A percentile compares a stretch with the other conserved stretches of the same genome.
These are phyloP conservation scores for Yamagishiella unicocca DNA, from an alignment of 139 green algal genomes.

Conservation along the genomic window DNA sequence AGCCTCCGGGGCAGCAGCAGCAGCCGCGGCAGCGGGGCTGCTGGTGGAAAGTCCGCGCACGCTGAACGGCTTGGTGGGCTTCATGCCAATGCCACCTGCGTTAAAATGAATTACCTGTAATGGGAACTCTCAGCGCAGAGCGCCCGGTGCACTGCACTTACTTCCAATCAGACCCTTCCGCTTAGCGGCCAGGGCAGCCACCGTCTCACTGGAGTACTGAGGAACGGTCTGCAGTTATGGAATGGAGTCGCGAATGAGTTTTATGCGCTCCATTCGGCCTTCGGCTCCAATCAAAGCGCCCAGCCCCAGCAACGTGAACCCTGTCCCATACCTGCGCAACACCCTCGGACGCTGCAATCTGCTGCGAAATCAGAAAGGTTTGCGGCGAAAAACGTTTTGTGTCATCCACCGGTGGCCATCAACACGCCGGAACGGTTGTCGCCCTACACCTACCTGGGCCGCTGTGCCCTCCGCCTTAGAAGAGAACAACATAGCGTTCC, in stretches of 20 bases:
- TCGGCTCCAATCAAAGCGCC: not conserved
- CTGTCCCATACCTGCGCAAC: conserved; percentile 17
- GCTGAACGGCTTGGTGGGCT: conserved; percentile 15
- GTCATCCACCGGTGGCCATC: too few species aligned
- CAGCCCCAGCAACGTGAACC: not conserved
- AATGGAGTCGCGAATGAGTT: too few species aligned
- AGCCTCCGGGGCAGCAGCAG: conserved; percentile 17
- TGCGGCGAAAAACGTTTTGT: not conserved
- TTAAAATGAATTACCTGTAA: not conserved
- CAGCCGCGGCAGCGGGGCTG: not conserved
- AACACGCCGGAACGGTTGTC: conserved; percentile 29
- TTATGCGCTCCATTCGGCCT: not conserved
- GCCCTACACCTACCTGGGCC: conserved; percentile 1
- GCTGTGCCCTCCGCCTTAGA: conserved; percentile 38
- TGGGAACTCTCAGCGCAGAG: too few species aligned
- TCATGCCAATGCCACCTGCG: conserved; percentile 39
- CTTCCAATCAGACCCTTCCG: conserved; percentile 51
- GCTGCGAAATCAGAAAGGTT: not conserved
- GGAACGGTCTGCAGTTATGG: conserved; percentile 18
- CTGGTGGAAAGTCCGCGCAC: conserved; percentile 38
- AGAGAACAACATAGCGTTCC: conserved; percentile 50
- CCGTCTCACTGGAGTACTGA: conserved; percentile 46
- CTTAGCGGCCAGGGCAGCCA: conserved; percentile 58
- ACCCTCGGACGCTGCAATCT: conserved; percentile 27
- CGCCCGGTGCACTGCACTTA: conserved; percentile 33